A percentile compares a stretch with the other conserved stretches of the same genome.
These are phyloP conservation scores for Gossypium rotundifolium DNA, from an alignment of 345 rosid genomes.

Conservation along the genomic window DNA sequence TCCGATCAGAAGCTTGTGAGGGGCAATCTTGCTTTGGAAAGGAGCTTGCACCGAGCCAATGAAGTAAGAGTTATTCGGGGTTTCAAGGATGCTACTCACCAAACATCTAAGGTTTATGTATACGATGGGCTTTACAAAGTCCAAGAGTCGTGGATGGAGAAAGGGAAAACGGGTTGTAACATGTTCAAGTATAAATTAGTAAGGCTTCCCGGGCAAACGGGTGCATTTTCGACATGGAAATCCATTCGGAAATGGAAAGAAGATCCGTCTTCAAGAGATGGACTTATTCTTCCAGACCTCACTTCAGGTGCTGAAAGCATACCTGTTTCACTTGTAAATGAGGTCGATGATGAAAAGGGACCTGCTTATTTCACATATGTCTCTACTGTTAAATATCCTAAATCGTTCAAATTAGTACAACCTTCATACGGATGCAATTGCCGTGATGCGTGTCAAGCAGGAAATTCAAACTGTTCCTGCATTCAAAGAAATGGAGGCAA, in stretches of 20 bases:
- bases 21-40: slow-evolving; percentile 93
- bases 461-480: slow-evolving; percentile 66
- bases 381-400: slow-evolving; percentile 45
- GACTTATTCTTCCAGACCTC: slow-evolving; percentile 69
- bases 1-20: slow-evolving; percentile 82
- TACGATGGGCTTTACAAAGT: slow-evolving; percentile 62
- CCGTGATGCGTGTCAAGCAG: slow-evolving; percentile 48
- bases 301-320: slow-evolving; percentile 61
- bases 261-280: slow-evolving; percentile 38
- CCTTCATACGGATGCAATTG: slow-evolving; percentile 56
- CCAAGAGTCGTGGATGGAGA: slow-evolving; percentile 70
- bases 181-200: slow-evolving; percentile 64
- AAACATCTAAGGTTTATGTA: slow-evolving; percentile 38
- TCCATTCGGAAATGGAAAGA: slow-evolving; percentile 50
- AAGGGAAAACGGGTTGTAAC: slow-evolving; percentile 61
- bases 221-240: slow-evolving; percentile 53
- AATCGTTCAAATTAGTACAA: slow-evolving; percentile 40
- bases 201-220: slow-evolving; percentile 51
- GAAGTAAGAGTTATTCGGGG: slow-evolving; percentile 74
- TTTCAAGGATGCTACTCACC: slow-evolving; percentile 34
- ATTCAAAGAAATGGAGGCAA: slow-evolving; percentile 57
- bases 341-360: slow-evolving; percentile 75
- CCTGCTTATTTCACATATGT: slow-evolving; percentile 71
- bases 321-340: slow-evolving; percentile 72
- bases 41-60: slow-evolving; percentile 58